phyloP scores from a whole-genome alignment of 306 rosid genomes.

The Psophocarpus tetragonolobus region DNA sequence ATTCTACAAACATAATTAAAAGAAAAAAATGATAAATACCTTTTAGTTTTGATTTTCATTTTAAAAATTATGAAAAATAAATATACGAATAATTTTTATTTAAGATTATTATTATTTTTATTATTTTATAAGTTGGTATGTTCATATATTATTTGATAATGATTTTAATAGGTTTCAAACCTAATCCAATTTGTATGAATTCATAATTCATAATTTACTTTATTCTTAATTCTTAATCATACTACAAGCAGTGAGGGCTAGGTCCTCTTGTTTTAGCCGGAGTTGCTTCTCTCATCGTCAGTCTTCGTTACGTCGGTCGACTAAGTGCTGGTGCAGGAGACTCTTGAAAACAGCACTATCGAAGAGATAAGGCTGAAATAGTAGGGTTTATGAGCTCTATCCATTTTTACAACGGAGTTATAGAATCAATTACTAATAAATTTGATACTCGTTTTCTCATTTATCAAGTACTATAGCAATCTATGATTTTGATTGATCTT shows the following conservation, averaged over 20 bases:
- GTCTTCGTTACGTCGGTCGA: neutral
- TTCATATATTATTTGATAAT: too few species aligned
- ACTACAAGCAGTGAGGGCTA: neutral
- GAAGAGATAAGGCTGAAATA: slow-evolving; percentile 5
- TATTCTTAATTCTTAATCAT: neutral
- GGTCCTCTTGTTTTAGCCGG: neutral
- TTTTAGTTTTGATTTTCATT: too few species aligned
- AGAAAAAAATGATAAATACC: too few species aligned
- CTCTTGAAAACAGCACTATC: neutral
- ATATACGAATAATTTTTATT: too few species aligned
- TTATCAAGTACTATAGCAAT: neutral
- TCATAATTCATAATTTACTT: neutral
- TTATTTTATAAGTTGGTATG: too few species aligned
- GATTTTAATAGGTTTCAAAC: neutral
- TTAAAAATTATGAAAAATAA: too few species aligned
- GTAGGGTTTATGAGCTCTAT: neutral
- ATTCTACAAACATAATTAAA: too few species aligned
- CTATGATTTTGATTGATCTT: neutral
- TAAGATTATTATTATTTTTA: too few species aligned
- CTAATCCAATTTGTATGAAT: neutral
- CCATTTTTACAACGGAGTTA: neutral
- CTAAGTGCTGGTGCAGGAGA: neutral
- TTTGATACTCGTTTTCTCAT: neutral
- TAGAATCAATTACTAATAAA: neutral
- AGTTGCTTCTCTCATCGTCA: neutral